Percentiles rank a stretch among this genome's conserved stretches.
Evolutionary conservation across 805 yeast genomes (phyloP).

Genomic region (Lipomyces sp.): DNA sequence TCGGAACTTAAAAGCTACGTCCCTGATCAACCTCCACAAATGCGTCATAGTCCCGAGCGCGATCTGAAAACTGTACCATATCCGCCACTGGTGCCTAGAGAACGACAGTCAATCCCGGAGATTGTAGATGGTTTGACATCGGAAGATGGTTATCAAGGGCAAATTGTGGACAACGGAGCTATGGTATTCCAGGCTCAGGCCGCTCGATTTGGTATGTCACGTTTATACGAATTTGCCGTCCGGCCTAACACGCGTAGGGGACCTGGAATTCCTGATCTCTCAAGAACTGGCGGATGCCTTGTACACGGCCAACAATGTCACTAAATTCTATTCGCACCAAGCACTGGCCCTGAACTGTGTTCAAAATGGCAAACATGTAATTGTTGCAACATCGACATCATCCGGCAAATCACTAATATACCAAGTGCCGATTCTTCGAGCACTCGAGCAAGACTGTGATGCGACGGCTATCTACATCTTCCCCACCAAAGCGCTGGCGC

Average conservation of each 20-base stretch:
- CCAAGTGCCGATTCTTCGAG: constrained; percentile 78
- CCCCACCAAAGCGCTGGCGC: constrained; percentile 97
- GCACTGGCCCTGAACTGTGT: constrained; percentile 69
- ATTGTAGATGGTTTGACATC: constrained; percentile 57
- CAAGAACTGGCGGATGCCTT: constrained; percentile 60
- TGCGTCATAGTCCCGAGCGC: not conserved
- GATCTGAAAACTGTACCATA: constrained; percentile 16
- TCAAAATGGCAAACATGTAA: constrained; percentile 64
- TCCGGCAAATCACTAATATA: constrained; percentile 94
- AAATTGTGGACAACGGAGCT: constrained; percentile 60
- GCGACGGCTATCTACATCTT: constrained; percentile 83
- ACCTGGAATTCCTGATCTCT: constrained; percentile 53
- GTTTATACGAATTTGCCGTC: not conserved
- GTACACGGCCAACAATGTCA: constrained; percentile 53
- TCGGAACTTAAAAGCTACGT: constrained; percentile 11
- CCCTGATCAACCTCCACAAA: constrained; percentile 12
- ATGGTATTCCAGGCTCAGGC: constrained; percentile 51
- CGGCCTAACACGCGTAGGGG: constrained; percentile 35
- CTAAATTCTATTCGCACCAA: constrained; percentile 77
- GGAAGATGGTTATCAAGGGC: constrained; percentile 60
- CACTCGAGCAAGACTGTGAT: constrained; percentile 50
- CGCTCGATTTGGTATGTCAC: constrained; percentile 49
- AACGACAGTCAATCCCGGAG: constrained; percentile 53
- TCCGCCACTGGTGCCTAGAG: constrained; percentile 35
- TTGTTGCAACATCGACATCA: constrained; percentile 92